A percentile compares a stretch with the other conserved stretches of the same genome.
phyloP scores from a whole-genome alignment of 2,329 filamentous ascomycete species.

The Cryphonectria nitschkei region DNA sequence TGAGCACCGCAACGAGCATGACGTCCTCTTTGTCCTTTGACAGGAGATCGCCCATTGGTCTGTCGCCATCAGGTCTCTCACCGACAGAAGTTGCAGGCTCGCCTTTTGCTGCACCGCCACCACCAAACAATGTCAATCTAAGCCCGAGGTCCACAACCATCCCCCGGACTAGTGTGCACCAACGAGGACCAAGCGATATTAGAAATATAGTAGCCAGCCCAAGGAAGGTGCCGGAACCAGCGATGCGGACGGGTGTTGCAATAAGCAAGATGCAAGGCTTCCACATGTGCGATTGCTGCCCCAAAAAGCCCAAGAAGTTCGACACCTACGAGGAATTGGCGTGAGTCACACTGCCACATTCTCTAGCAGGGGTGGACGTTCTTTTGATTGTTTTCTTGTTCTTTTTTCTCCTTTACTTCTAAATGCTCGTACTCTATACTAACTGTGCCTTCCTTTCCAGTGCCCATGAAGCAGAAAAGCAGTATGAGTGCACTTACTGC shows the following conservation, averaged over 20 bases:
- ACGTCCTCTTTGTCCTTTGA: constrained; percentile 49
- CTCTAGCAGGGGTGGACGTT: background rate
- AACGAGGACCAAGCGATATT: constrained; percentile 50
- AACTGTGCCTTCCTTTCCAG: constrained; percentile 50
- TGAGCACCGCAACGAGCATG: constrained; percentile 47
- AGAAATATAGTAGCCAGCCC: constrained; percentile 50
- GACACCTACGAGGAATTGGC: constrained; percentile 80
- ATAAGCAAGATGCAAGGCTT: constrained; percentile 57
- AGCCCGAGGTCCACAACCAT: constrained; percentile 54
- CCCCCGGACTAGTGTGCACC: constrained; percentile 44
- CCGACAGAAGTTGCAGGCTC: constrained; percentile 50
- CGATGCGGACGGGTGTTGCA: constrained; percentile 45
- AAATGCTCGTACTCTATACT: constrained; percentile 12
- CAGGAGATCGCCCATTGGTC: constrained; percentile 49
- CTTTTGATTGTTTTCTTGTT: background rate
- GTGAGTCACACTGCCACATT: constrained; percentile 55
- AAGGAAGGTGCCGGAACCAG: constrained; percentile 55
- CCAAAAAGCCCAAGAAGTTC: constrained; percentile 96
- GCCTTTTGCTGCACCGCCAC: constrained; percentile 47
- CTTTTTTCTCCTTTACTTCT: background rate
- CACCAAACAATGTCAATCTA: constrained; percentile 50
- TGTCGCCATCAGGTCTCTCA: constrained; percentile 55
- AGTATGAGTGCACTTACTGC: constrained; percentile 92
- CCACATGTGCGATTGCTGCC: constrained; percentile 88
- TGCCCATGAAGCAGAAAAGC: constrained; percentile 89